These are phyloP conservation scores for Capsaspora owczarzaki DNA, from an alignment of 78 protist species.

Conservation along the genomic window DNA sequence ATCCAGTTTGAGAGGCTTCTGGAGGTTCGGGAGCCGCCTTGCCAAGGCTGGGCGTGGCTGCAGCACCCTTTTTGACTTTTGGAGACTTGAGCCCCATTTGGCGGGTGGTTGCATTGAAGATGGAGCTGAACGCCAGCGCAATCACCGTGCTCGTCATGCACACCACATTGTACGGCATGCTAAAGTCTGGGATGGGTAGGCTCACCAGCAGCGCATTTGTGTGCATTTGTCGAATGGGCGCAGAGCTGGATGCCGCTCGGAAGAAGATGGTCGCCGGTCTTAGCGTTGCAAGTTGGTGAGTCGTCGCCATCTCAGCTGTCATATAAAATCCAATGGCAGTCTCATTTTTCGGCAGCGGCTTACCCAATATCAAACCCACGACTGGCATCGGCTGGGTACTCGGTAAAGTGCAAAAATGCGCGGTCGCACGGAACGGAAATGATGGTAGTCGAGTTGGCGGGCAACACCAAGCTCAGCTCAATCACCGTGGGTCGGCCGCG, in stretches of 20 bases:
- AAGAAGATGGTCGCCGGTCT: too few relatives aligned
- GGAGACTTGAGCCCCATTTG: slow-evolving; percentile 6
- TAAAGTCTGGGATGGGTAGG: slow-evolving; percentile 74
- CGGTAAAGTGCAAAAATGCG: slow-evolving; percentile 47
- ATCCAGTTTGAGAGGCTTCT: too few relatives aligned
- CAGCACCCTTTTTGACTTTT: too few relatives aligned
- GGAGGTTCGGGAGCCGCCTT: too few relatives aligned
- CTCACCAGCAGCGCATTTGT: slow-evolving; percentile 42
- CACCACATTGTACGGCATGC: slow-evolving; percentile 82
- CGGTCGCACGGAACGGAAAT: neutral
- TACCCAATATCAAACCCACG: slow-evolving; percentile 70
- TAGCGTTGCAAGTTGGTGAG: too few relatives aligned
- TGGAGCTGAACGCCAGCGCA: slow-evolving; percentile 61
- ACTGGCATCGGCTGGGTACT: slow-evolving; percentile 73
- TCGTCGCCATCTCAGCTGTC: too few relatives aligned
- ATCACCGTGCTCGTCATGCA: slow-evolving; percentile 62
- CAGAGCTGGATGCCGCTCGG: too few relatives aligned
- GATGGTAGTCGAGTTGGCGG: neutral
- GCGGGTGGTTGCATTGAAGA: slow-evolving; percentile 35
- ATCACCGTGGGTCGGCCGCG: neutral
- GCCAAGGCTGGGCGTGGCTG: too few relatives aligned
- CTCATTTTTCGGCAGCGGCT: slow-evolving; percentile 29
- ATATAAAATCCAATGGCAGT: too few relatives aligned
- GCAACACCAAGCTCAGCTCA: neutral
- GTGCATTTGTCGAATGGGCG: too few relatives aligned